Evolutionary conservation across 768 basidiomycete species (phyloP).

Genomic region (Wakefieldia striispora): DNA sequence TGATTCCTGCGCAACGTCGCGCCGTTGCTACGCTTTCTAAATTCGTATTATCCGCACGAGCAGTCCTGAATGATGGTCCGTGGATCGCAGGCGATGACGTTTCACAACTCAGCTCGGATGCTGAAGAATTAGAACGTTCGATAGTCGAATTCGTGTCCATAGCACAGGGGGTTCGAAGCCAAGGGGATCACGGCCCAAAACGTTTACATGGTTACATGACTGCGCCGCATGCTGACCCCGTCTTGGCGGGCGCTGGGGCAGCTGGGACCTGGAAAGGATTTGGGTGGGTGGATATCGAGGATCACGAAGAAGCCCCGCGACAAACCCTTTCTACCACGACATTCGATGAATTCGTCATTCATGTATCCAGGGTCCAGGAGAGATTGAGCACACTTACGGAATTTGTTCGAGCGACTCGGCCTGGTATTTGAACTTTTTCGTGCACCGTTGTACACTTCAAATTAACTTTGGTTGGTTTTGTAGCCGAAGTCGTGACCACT

Average conservation of each 20-base stretch:
- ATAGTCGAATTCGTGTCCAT: constrained; percentile 65
- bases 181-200: constrained; percentile 30
- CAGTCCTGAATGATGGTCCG: constrained; percentile 52
- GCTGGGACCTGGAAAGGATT: constrained; percentile 55
- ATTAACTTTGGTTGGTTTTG: constrained; percentile 1
- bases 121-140: constrained; percentile 69
- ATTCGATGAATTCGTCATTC: constrained; percentile 34
- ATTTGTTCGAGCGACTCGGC: constrained; percentile 14
- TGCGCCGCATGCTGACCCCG: constrained; percentile 37
- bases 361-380: constrained; percentile 29
- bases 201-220: constrained; percentile 37
- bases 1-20: constrained; percentile 77
- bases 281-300: constrained; percentile 44
- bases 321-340: constrained; percentile 27
- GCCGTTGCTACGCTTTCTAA: constrained; percentile 86
- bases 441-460: not conserved
- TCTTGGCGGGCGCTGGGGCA: constrained; percentile 47
- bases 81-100: constrained; percentile 23
- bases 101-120: constrained; percentile 63
- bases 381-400: constrained; percentile 22
- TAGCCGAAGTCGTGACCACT: constrained; percentile 23
- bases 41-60: constrained; percentile 82
- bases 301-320: constrained; percentile 31
- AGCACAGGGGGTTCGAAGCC: constrained; percentile 44
- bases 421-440: constrained; percentile 15